phyloP scores from a whole-genome alignment of 2,329 filamentous ascomycete genomes.

The Botrytis byssoidea region DNA sequence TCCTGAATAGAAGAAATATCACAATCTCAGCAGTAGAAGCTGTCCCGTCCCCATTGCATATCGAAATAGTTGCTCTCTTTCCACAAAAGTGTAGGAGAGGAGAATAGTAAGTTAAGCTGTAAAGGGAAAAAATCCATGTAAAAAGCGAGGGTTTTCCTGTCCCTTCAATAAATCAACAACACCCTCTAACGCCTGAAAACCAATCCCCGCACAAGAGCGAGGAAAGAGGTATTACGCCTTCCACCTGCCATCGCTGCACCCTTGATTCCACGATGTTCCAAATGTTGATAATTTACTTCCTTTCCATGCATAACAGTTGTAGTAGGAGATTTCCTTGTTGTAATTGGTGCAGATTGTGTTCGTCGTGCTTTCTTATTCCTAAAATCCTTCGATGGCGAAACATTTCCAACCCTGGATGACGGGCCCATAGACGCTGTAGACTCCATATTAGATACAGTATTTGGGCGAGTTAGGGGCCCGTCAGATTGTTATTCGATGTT shows the following conservation, averaged over 20 bases:
- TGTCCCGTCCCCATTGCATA: background rate
- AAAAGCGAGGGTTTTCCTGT: slow-evolving; percentile 8
- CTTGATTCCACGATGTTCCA: slow-evolving; percentile 12
- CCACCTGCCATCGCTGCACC: slow-evolving; percentile 1
- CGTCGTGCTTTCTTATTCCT: slow-evolving; percentile 18
- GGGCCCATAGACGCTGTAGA: slow-evolving; percentile 28
- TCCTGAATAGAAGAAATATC: background rate
- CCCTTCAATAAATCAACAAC: slow-evolving; percentile 20
- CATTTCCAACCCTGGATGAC: slow-evolving; percentile 26
- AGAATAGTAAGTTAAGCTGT: slow-evolving; percentile 10
- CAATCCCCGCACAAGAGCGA: slow-evolving; percentile 20
- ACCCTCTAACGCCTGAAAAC: slow-evolving; percentile 22
- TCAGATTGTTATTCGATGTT: slow-evolving; percentile 95
- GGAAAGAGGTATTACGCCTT: slow-evolving; percentile 23
- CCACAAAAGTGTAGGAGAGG: slow-evolving; percentile 1
- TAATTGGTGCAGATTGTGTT: slow-evolving; percentile 18
- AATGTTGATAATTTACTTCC: slow-evolving; percentile 15
- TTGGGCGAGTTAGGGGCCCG: slow-evolving; percentile 45
- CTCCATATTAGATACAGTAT: slow-evolving; percentile 12
- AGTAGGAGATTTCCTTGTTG: slow-evolving; percentile 11
- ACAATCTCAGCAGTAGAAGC: background rate
- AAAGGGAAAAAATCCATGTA: slow-evolving; percentile 15
- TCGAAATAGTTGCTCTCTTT: slow-evolving; percentile 9
- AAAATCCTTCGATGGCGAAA: slow-evolving; percentile 13
- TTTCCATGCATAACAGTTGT: slow-evolving; percentile 16